Conservation (phyloP, 75 land plant species). For the Chamaecyparis obtusa region DNA sequence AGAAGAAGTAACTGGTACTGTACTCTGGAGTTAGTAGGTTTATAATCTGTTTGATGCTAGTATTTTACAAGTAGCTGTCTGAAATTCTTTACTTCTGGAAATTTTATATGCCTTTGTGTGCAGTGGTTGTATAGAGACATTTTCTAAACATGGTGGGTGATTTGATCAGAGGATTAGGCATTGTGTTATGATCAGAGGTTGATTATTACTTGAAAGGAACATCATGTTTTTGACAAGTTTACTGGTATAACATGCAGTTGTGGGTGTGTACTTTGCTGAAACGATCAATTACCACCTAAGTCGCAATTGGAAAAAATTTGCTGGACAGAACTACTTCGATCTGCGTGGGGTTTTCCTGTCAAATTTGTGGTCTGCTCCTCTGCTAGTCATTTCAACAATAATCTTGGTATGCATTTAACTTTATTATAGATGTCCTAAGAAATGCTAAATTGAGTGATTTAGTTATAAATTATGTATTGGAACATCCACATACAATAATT, state of each 20-base stretch:
- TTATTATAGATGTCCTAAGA: neutral
- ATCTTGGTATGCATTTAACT: slow-evolving; percentile 60
- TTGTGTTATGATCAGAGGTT: neutral
- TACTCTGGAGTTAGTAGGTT: no score
- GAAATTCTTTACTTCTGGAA: neutral
- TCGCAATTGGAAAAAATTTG: slow-evolving; percentile 67
- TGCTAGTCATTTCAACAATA: slow-evolving; percentile 58
- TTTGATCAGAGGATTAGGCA: neutral
- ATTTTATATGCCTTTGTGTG: neutral
- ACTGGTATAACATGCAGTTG: slow-evolving; percentile 35
- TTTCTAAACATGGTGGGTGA: neutral
- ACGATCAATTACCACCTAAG: slow-evolving; percentile 55
- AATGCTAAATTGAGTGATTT: neutral
- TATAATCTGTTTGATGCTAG: neutral
- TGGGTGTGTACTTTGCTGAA: slow-evolving; percentile 81
- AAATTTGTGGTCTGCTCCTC: slow-evolving; percentile 90
- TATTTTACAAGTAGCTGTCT: neutral
- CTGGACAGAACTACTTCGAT: slow-evolving; percentile 89
- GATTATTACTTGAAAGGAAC: neutral
- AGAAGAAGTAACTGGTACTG: neutral
- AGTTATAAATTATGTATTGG: neutral
- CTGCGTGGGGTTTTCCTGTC: slow-evolving; percentile 73
- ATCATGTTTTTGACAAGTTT: neutral
- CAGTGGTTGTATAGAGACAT: neutral
- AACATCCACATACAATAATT: neutral